Base-by-base conservation (phyloP, 2,329 filamentous ascomycete species). In the Sporothrix inflata region DNA sequence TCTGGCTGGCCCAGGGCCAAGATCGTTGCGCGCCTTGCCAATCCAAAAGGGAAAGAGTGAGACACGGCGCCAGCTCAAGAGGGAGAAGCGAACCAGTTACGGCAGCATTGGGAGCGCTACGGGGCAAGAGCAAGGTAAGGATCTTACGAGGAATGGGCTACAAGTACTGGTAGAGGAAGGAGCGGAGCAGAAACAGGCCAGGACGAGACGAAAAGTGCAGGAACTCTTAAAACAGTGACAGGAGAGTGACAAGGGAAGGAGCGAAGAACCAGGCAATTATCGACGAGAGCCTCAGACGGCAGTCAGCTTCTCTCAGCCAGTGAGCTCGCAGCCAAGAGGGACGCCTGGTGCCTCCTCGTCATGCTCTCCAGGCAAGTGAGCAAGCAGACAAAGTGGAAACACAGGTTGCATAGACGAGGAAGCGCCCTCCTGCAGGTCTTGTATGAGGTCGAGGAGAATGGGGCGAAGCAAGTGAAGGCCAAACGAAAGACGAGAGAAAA, bases 341-440 rank as follows among this genome's bases (percentile, higher is more conserved):
- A n/a, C 6, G 61, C 24, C 40, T 65, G 61, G 19, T n/a, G 57
- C 6, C 30, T 55, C 24, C 30, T 30, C 24, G 51, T 30, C 51
- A 55, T 55, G 51, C 51, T 45, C 42, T 24, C 49, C 9, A 21
- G n/a, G n/a, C n/a, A n/a, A n/a, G n/a, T n/a, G n/a, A n/a, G 4
- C 21, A 30, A 14, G 51, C n/a, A 27, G 4, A 30, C 11, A 27
- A 6, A 19, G n/a, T 3, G 38, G 60, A 65, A 19, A 45, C 38
- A 65, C 21, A 21, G 21, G 60, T 14, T 45, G 38, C 60, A 65
- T 65, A n/a, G 38, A 47, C 38, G 61, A n/a, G 24, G 61, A 66
- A 66, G 61, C 61, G 61, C 61, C 57, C 42, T 66, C 34, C 63
- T 67, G 61, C 63, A 67, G 63, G 63, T 67, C 42, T 49, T 67